These are phyloP conservation scores for Cutaneotrichosporon mucoides DNA, from an alignment of 1,284 basidiomycete species.

Conservation along the genomic window DNA sequence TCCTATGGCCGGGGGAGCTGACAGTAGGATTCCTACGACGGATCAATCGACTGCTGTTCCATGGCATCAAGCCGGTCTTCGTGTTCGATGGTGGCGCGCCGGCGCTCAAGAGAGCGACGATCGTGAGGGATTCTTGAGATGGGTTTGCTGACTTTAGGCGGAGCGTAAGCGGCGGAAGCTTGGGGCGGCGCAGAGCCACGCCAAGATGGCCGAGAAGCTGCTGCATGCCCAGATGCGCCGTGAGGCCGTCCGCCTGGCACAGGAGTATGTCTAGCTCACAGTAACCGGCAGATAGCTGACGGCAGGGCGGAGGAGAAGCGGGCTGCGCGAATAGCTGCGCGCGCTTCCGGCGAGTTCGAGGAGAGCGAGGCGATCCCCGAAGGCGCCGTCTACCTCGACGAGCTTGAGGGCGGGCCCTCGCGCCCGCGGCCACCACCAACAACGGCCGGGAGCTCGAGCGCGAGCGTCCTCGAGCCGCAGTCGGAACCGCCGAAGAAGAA, in stretches of 20 bases:
- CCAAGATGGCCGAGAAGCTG: constrained; percentile 80
- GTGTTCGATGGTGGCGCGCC: constrained; percentile 96
- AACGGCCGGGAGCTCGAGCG: not conserved
- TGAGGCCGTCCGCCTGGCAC: constrained; percentile 75
- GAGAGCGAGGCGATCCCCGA: constrained; percentile 56
- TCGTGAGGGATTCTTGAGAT: no score
- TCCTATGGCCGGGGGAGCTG: no score
- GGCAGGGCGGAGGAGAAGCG: constrained; percentile 23
- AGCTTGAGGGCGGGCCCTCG: constrained; percentile 56
- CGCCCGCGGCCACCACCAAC: constrained; percentile 12
- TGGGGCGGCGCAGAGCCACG: constrained; percentile 78
- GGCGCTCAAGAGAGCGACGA: constrained; percentile 75
- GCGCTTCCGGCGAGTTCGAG: constrained; percentile 26
- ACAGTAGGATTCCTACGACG: constrained; percentile 67
- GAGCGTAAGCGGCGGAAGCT: constrained; percentile 82
- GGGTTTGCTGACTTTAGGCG: constrained; percentile 69
- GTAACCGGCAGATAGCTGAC: not conserved
- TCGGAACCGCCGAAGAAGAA: constrained; percentile 35
- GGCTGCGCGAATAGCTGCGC: constrained; percentile 26
- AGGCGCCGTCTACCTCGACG: constrained; percentile 77
- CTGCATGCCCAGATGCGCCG: constrained; percentile 89
- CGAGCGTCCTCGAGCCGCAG: constrained; percentile 10
- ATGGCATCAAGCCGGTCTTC: constrained; percentile 94
- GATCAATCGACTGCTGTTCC: constrained; percentile 91
- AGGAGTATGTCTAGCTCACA: constrained; percentile 44